Base-by-base conservation (phyloP, 495 filamentous ascomycete species). In the Neurospora pannonica region DNA sequence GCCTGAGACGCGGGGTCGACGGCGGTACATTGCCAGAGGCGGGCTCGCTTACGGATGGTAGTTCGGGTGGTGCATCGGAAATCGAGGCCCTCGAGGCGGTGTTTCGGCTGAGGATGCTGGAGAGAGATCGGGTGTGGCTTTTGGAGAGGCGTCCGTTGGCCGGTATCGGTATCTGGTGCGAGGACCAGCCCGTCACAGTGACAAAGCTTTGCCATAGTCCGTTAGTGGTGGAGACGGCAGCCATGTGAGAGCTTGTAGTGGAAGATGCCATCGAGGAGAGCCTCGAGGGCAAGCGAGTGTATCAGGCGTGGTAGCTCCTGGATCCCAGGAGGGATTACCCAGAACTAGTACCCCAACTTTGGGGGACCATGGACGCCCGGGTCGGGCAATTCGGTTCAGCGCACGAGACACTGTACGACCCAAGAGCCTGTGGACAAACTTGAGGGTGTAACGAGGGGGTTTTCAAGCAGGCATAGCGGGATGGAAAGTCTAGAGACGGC, bases 41-140 rank as follows among this genome's bases (percentile, higher is more conserved):
- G 4, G 54, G 54, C 54, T 67, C 60, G 38, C 36, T 42, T 11
- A 31, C 71, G 70, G 54, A 38, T 60, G 39, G 54, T 6, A 36
- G 40, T 19, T 37, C 43, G 39, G 67, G 40, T 24, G 72, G 60
- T 34, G 74, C 46, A 10, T 73, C 70, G 39, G 75, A 74, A n/a
- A 71, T 71, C 71, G 75, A 76, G 2, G 75, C 73, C 37, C 70
- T 70, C 38, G 74, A 34, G 54, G 54, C 54, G 54, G 28, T 67
- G 54, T 67, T 67, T 34, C 54, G 54, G n/a, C 79, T 73, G 19
- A 82, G 76, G 73, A 85, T 82, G 78, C 77, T 84, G 5, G 87
- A 88, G 15, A 87, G 79, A 24, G 87, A 88, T 73, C 86, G 80
- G 71, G 84, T 76, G 77, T 88, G 87, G 74, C 83, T 83, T n/a